phyloP scores from a whole-genome alignment of 2,329 filamentous ascomycete genomes.

The Exophiala aquamarina region DNA sequence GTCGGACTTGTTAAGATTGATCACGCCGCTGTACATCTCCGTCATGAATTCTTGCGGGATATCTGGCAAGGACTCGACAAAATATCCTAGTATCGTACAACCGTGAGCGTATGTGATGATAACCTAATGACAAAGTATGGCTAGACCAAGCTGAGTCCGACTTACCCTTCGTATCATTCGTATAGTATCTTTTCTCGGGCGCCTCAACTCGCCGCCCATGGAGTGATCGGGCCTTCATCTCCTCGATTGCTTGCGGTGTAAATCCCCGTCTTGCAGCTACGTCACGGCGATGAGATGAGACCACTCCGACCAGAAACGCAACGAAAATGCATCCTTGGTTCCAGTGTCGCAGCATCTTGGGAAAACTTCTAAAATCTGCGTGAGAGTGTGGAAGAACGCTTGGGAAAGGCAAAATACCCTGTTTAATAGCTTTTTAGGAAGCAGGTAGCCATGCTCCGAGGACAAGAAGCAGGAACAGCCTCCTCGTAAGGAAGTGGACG shows the following conservation, averaged over 20 bases:
- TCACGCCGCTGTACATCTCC: constrained; percentile 23
- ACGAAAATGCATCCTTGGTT: too few species aligned
- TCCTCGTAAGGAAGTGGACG: too few species aligned
- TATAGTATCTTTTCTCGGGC: constrained; percentile 13
- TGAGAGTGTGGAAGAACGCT: too few species aligned
- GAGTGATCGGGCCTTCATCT: constrained; percentile 13
- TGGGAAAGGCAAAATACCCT: too few species aligned
- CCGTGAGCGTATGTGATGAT: too few species aligned
- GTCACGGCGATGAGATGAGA: constrained; percentile 9
- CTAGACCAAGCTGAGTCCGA: not conserved
- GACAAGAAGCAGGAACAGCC: too few species aligned
- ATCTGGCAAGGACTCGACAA: constrained; percentile 21
- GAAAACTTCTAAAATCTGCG: too few species aligned
- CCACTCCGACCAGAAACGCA: constrained; percentile 7
- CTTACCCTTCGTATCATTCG: constrained; percentile 18
- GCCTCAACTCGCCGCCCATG: constrained; percentile 6
- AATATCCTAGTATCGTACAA: constrained; percentile 13
- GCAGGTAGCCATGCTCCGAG: too few species aligned
- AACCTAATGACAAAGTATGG: not conserved
- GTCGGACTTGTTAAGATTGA: constrained; percentile 21
- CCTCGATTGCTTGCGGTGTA: constrained; percentile 13
- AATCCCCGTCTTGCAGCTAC: constrained; percentile 16
- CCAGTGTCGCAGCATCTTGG: too few species aligned
- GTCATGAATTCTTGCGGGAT: constrained; percentile 22
- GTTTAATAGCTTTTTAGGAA: too few species aligned